These are phyloP conservation scores for Athelia sp. DNA, from an alignment of 1,284 basidiomycete species.

Conservation along the genomic window DNA sequence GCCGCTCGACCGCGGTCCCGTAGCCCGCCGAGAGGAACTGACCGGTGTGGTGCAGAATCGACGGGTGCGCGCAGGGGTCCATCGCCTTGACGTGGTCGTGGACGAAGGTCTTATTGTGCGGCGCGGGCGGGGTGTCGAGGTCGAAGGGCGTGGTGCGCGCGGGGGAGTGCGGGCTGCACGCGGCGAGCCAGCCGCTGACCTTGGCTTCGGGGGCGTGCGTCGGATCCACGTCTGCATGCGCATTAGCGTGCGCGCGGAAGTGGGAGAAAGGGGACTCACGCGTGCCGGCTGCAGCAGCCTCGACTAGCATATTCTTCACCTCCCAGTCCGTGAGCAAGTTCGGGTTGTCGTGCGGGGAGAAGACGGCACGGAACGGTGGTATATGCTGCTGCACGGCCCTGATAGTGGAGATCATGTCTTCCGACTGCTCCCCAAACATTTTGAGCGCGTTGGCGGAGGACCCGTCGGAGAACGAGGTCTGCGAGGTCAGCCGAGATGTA, in stretches of 20 bases:
- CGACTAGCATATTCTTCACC: slow-evolving; percentile 31
- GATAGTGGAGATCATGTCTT: slow-evolving; percentile 31
- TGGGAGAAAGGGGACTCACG: slow-evolving; percentile 27
- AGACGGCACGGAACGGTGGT: slow-evolving; percentile 38
- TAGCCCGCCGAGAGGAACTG: slow-evolving; percentile 49
- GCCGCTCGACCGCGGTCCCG: slow-evolving; percentile 43
- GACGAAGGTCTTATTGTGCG: slow-evolving; percentile 44
- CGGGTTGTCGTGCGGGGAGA: slow-evolving; percentile 44
- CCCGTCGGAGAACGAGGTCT: too few relatives aligned
- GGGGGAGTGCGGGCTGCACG: slow-evolving; percentile 35
- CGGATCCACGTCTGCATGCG: slow-evolving; percentile 27
- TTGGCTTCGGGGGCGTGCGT: slow-evolving; percentile 27
- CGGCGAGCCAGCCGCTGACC: slow-evolving; percentile 34
- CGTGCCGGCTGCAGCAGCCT: slow-evolving; percentile 34
- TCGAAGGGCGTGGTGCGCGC: slow-evolving; percentile 27
- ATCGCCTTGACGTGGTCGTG: slow-evolving; percentile 46
- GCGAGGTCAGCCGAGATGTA: slow-evolving; percentile 11
- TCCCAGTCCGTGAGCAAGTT: slow-evolving; percentile 37
- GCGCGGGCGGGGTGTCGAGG: slow-evolving; percentile 20
- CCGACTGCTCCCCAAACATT: slow-evolving; percentile 16
- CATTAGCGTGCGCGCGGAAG: neutral
- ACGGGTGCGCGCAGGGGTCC: slow-evolving; percentile 59
- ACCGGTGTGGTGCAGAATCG: slow-evolving; percentile 43
- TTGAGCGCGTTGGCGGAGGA: neutral
- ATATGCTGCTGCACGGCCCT: slow-evolving; percentile 31